A percentile compares a stretch with the other conserved stretches of the same genome.
phyloP scores from a whole-genome alignment of 2,329 filamentous ascomycete species.

The Calonectria henricotiae region DNA sequence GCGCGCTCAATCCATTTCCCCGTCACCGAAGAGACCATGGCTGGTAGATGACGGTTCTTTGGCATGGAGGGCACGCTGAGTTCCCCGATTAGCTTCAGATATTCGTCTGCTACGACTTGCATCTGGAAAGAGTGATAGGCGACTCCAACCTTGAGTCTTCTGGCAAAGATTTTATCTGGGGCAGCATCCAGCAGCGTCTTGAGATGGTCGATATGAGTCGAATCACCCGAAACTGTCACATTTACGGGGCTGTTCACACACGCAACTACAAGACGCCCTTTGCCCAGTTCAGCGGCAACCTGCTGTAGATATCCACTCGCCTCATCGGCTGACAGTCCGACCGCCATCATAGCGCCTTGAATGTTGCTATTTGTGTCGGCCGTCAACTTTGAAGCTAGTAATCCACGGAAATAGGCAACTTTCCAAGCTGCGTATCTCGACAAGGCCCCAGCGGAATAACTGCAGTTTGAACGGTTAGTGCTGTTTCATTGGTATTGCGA shows the following conservation, averaged over 20 bases:
- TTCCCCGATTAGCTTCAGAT: slow-evolving; percentile 1
- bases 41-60: background rate
- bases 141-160: slow-evolving; percentile 60
- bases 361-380: slow-evolving; percentile 6
- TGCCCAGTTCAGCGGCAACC: background rate
- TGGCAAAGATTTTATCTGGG: slow-evolving; percentile 29
- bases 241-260: slow-evolving; percentile 42
- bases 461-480: background rate
- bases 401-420: slow-evolving; percentile 58
- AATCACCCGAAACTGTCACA: slow-evolving; percentile 41
- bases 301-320: slow-evolving; percentile 43
- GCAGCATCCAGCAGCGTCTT: slow-evolving; percentile 29
- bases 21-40: slow-evolving; percentile 8
- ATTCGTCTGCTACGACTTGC: slow-evolving; percentile 40
- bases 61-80: background rate
- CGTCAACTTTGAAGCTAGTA: slow-evolving; percentile 18
- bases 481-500: too few species aligned
- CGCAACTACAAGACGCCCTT: slow-evolving; percentile 28
- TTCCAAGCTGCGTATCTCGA: slow-evolving; percentile 49
- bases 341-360: slow-evolving; percentile 56
- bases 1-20: background rate
- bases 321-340: slow-evolving; percentile 51
- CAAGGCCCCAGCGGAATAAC: background rate
- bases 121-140: slow-evolving; percentile 70
- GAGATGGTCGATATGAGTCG: slow-evolving; percentile 31